These are phyloP conservation scores for Colletotrichum horii DNA, from an alignment of 2,329 filamentous ascomycete species.

Conservation along the genomic window DNA sequence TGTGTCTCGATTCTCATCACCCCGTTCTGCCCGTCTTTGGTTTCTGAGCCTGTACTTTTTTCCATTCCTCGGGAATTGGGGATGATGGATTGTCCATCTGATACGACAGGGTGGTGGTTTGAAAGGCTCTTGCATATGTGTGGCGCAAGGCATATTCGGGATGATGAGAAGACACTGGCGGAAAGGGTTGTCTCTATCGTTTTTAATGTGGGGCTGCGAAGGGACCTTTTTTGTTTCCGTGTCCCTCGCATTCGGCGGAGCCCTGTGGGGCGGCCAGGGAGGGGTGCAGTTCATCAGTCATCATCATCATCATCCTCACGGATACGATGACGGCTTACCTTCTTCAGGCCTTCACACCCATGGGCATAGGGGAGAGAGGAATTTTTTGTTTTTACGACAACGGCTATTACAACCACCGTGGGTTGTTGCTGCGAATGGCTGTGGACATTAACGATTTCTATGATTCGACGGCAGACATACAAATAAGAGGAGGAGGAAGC, in stretches of 20 bases:
- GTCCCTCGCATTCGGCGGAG: not conserved
- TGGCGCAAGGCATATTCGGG: constrained; percentile 19
- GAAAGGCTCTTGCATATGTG: constrained; percentile 8
- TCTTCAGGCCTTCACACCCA: not conserved
- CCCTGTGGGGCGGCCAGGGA: not conserved
- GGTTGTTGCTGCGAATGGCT: not conserved
- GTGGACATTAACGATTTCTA: not conserved
- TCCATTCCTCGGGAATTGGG: not conserved
- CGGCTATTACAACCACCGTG: not conserved
- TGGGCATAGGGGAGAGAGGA: not conserved
- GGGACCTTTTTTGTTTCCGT: not conserved
- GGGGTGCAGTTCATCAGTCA: not conserved
- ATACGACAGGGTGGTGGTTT: not conserved
- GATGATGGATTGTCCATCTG: not conserved
- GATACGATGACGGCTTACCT: not conserved
- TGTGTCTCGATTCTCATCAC: not conserved
- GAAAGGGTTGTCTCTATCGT: constrained; percentile 1
- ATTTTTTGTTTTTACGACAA: not conserved
- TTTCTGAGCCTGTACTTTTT: not conserved
- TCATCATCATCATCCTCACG: not conserved
- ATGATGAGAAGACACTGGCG: not conserved
- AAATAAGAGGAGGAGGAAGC: not conserved
- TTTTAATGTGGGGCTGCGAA: not conserved
- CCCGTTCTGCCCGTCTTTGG: not conserved
- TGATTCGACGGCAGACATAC: not conserved